Evolutionary conservation across 441 rosid genomes (phyloP).

Genomic region (Croton laevigatus): DNA sequence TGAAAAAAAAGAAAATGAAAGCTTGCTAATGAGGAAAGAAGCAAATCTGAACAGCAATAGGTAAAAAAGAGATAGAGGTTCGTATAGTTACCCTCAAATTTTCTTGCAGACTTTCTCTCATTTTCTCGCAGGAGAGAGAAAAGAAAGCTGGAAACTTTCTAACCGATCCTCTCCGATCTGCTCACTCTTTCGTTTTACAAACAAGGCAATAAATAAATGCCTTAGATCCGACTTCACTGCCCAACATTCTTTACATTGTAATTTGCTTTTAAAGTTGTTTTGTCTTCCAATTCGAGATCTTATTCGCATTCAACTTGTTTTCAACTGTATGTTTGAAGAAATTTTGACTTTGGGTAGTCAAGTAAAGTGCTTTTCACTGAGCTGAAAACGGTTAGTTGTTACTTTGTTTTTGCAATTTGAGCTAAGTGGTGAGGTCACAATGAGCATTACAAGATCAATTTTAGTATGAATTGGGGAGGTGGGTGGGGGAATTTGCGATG

Average conservation of each 20-base stretch:
- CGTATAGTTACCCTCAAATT: conserved; percentile 32
- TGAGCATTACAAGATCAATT: conserved; percentile 21
- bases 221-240: conserved; percentile 38
- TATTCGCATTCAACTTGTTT: conserved; percentile 21
- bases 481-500: conserved; percentile 24
- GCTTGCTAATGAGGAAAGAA: conserved; percentile 48
- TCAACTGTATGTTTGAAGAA: conserved; percentile 1
- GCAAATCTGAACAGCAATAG: conserved; percentile 45
- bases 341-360: conserved; percentile 23
- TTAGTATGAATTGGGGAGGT: conserved; percentile 16
- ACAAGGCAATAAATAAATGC: conserved; percentile 21
- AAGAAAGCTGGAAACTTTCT: conserved; percentile 36
- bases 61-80: conserved; percentile 13
- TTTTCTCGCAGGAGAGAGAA: conserved; percentile 40
- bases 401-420: conserved; percentile 13
- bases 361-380: conserved; percentile 21
- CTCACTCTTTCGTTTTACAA: conserved; percentile 15
- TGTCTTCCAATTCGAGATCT: conserved; percentile 29
- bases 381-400: conserved; percentile 22
- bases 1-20: conserved; percentile 22
- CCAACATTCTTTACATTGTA: conserved; percentile 29
- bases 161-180: conserved; percentile 23
- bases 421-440: conserved; percentile 6
- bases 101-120: conserved; percentile 18
- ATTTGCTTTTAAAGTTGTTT: conserved; percentile 18